Conservation (phyloP, 2,329 filamentous ascomycete genomes). For the Hypoxylon sp. region DNA sequence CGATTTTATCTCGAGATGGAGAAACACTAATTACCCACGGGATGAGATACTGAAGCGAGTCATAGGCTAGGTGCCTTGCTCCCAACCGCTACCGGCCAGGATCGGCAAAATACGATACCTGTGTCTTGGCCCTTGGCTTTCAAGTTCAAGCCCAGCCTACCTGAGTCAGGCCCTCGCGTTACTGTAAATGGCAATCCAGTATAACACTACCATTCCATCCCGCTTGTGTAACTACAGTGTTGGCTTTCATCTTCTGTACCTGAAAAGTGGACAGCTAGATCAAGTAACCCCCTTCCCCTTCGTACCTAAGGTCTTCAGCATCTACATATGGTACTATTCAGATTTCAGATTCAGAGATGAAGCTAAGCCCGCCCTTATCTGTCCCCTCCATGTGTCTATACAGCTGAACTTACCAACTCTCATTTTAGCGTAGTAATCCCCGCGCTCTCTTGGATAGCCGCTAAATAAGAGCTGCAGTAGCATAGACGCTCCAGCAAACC, state of each 20-base stretch:
- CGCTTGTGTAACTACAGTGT: constrained; percentile 7
- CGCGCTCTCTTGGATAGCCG: constrained; percentile 25
- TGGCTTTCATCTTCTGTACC: constrained; percentile 2
- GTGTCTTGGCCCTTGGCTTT: constrained; percentile 14
- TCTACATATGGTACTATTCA: constrained; percentile 5
- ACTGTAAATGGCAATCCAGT: constrained; percentile 22
- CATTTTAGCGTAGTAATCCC: constrained; percentile 32
- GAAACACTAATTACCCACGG: constrained; percentile 76
- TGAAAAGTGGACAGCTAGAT: constrained; percentile 13
- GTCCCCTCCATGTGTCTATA: constrained; percentile 15
- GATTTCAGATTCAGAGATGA: constrained; percentile 6
- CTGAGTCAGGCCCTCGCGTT: neutral
- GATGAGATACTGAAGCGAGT: constrained; percentile 60
- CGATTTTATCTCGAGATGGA: constrained; percentile 83
- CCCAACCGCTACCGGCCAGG: constrained; percentile 32
- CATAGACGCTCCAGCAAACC: constrained; percentile 35
- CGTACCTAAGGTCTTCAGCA: constrained; percentile 16
- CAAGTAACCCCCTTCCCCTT: constrained; percentile 24
- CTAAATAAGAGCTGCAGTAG: constrained; percentile 42
- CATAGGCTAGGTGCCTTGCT: constrained; percentile 46
- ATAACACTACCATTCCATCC: neutral
- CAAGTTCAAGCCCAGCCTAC: constrained; percentile 1
- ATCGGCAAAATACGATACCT: constrained; percentile 28
- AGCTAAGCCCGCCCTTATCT: constrained; percentile 37
- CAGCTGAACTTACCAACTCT: constrained; percentile 22